phyloP scores from a whole-genome alignment of 1,284 basidiomycete species.

The Cryptococcus jaspeensis region DNA sequence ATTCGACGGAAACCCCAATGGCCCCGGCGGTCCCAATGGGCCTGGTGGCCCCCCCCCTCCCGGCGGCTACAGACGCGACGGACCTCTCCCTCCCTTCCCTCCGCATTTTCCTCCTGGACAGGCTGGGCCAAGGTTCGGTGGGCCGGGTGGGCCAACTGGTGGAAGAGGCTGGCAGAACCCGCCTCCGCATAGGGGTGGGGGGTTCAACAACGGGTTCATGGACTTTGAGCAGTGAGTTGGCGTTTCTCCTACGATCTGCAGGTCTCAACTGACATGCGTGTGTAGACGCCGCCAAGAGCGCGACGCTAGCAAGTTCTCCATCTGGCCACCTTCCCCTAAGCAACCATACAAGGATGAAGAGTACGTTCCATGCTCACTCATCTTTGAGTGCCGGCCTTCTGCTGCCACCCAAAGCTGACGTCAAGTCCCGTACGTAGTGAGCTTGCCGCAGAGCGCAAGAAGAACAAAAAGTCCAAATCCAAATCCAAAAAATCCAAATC shows the following conservation, averaged over 20 bases:
- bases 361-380: too few relatives aligned
- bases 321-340: constrained; percentile 86
- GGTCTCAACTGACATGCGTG: constrained; percentile 1
- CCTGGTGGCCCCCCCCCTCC: constrained; percentile 3
- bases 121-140: constrained; percentile 2
- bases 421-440: constrained; percentile 18
- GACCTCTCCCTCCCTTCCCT: constrained; percentile 13
- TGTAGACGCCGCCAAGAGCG: constrained; percentile 72
- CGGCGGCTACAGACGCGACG: constrained; percentile 16
- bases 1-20: constrained; percentile 5
- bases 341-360: constrained; percentile 46
- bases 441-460: constrained; percentile 27
- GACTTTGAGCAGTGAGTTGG: constrained; percentile 38
- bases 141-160: neutral
- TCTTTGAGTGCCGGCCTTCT: too few relatives aligned
- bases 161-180: constrained; percentile 16
- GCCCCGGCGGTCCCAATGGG: neutral
- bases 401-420: too few relatives aligned
- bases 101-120: constrained; percentile 8
- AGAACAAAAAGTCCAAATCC: constrained; percentile 16
- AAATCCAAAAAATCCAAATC: constrained; percentile 21
- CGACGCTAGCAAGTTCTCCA: constrained; percentile 61
- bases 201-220: constrained; percentile 8
- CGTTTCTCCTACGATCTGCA: too few relatives aligned
- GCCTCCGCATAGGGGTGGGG: constrained; percentile 6